Evolutionary conservation across 1,284 basidiomycete species (phyloP), one percentile per base, ranked within the genome.

Genomic region (Tylopilus sp.): DNA sequence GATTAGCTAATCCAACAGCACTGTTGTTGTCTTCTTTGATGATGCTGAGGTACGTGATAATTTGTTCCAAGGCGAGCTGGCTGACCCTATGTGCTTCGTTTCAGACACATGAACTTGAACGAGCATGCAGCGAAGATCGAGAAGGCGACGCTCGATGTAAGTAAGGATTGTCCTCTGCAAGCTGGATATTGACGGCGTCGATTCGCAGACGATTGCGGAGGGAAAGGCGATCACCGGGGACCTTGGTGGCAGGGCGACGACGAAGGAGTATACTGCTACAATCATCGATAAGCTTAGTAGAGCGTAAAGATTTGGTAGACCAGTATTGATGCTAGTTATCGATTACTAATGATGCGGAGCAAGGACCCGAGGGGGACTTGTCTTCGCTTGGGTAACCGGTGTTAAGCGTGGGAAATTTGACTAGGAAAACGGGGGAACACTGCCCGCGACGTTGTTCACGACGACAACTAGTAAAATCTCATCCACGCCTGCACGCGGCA

Each of bases 1-100:
- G 95, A 63, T 79, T 96, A 63, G 97, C 97, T 65, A 99, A 99
- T 79, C 97, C 97, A 37, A 98, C 97, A 25, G 97, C 97, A 12
- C 81, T 99, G 49, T 77, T 99, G 50, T 74, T 99, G 58, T 95
- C 92, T 54, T 94, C 92, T 49, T 76, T 97, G 61, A 98, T 98
- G 96, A 98, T 97, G 93, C 71, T 97, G 62, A 82, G 91, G 86
- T 89, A 64, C 58, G 80, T 72, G 50, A 18, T 53, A 51, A 18
- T 53, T 49, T 49, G 33, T 46, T 42, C 51, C 48, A 47, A 38
- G 38, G 25, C 29, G 48, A 30, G 44, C 46, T 55, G 23, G 47
- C 54, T 61, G 52, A 60, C 55, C 59, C 62, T 58, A 66, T 36
- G 49, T 53, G 47, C 57, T 49, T 59, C 46, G 42, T 52, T 51